Conservation (phyloP, 129 eudicot species). For the Helianthus annuus region DNA sequence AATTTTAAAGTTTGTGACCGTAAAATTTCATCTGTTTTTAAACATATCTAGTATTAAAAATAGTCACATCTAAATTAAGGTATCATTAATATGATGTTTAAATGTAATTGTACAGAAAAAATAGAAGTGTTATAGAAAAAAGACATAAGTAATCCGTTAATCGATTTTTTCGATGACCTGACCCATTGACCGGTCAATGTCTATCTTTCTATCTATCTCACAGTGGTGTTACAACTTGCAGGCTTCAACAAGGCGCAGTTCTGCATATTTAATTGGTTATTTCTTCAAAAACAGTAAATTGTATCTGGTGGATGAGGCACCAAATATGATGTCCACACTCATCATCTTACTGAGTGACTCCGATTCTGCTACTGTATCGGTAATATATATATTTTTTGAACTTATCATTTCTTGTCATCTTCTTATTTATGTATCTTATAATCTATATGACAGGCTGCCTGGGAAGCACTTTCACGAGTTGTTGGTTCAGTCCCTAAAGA, state of each 20-base stretch:
- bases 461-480: slow-evolving; percentile 95
- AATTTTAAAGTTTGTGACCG: no score
- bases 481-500: slow-evolving; percentile 85
- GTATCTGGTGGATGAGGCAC: slow-evolving; percentile 94
- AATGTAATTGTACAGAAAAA: no score
- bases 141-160: no score
- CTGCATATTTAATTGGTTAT: slow-evolving; percentile 83
- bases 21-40: no score
- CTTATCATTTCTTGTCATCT: not conserved
- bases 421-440: slow-evolving; percentile 6
- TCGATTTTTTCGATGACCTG: no score
- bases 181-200: not conserved
- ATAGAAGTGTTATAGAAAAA: no score
- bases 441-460: slow-evolving; percentile 60
- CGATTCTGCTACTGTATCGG: slow-evolving; percentile 77
- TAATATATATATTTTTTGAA: slow-evolving; percentile 30
- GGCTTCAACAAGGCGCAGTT: slow-evolving; percentile 78
- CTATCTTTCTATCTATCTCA: slow-evolving; percentile 20
- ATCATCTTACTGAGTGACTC: slow-evolving; percentile 83
- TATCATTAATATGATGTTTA: no score
- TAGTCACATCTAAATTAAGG: no score
- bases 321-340: slow-evolving; percentile 83
- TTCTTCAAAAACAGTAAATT: slow-evolving; percentile 90
- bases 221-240: slow-evolving; percentile 39
- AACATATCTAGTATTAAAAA: no score